Percentiles rank a stretch among this genome's conserved stretches.
These are phyloP conservation scores for Penicillium sp. DNA, from an alignment of 2,329 filamentous ascomycete genomes.

Conservation along the genomic window DNA sequence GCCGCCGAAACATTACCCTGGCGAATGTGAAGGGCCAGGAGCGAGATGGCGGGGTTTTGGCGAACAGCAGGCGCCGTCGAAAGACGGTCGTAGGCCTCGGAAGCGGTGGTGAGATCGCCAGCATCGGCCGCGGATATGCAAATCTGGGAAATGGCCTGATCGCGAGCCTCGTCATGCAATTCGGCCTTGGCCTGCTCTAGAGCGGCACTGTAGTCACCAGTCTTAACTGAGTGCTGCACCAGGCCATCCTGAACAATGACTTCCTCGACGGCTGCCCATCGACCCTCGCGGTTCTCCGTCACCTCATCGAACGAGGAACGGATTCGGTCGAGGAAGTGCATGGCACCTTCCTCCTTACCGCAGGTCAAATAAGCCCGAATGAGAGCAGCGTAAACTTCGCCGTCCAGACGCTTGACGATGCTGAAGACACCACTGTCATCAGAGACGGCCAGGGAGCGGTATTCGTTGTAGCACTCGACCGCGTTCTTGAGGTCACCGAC, in stretches of 20 bases:
- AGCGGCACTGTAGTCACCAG: conserved; percentile 72
- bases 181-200: conserved; percentile 69
- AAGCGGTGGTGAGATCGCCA: conserved; percentile 70
- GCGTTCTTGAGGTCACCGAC: conserved; percentile 82
- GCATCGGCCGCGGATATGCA: conserved; percentile 79
- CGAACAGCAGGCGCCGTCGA: conserved; percentile 56
- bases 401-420: conserved; percentile 74
- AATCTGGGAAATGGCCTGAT: conserved; percentile 71
- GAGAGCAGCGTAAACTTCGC: conserved; percentile 86
- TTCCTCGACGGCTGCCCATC: conserved; percentile 68
- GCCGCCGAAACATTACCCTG: conserved; percentile 78
- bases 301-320: conserved; percentile 58
- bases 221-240: conserved; percentile 74
- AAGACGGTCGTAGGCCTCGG: conserved; percentile 67
- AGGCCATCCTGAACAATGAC: conserved; percentile 74
- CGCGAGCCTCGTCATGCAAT: conserved; percentile 62
- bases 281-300: conserved; percentile 57
- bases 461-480: conserved; percentile 94
- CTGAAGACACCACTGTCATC: conserved; percentile 74
- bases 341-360: conserved; percentile 77
- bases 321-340: conserved; percentile 84
- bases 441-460: conserved; percentile 83
- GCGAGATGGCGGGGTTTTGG: conserved; percentile 70
- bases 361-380: conserved; percentile 86
- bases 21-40: conserved; percentile 85